Evolutionary conservation across 805 yeast species (phyloP), one percentile per base, ranked within the genome.

Genomic region (Barnettozyma pratensis): DNA sequence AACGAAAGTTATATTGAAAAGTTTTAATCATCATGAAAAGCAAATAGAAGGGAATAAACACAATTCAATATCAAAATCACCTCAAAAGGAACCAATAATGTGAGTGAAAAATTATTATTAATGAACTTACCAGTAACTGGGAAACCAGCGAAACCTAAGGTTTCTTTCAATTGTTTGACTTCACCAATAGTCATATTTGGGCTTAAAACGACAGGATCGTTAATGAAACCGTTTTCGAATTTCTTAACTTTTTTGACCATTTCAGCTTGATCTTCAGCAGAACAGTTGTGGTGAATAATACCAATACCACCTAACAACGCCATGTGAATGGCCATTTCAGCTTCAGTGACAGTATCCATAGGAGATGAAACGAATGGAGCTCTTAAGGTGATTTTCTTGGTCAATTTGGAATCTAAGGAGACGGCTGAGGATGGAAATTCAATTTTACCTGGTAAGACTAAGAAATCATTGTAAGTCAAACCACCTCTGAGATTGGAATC

Each of bases 301-400:
- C 99, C 99, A 69, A 94, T 89, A 73, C 99, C 99, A 70, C 99
- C 99, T 62, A 91, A 80, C 58, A 94, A 80, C 59, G 99, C 97
- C 97, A 94, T 91, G 74, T 90, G 83, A 61, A 94, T 92, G 57
- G 99, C 99, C 99, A 94, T 94, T 52, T 84, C 87, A 54, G 90
- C 74, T 77, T 94, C 99, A 50, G 99, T 94, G 58, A 94, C 99
- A 44, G 99, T 94, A 74, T 94, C 99, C 99, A 94, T 94, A 60
- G 99, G 99, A 63, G 98, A 89, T 25, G 98, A 92, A 52, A 94
- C 92, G 59, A 94, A 89, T 50, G 99, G 99, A 42, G 96, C 76
- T 76, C 86, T 90, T 71, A 94, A 77, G 48, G 94, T 71, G 76
- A 94, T 94, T 65, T 85, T 86, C 76, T 86, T 91, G 65, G 99